Percentiles rank a stretch among this genome's conserved stretches.
phyloP scores from a whole-genome alignment of 2,329 filamentous ascomycete genomes.

The Neurospora crassa region DNA sequence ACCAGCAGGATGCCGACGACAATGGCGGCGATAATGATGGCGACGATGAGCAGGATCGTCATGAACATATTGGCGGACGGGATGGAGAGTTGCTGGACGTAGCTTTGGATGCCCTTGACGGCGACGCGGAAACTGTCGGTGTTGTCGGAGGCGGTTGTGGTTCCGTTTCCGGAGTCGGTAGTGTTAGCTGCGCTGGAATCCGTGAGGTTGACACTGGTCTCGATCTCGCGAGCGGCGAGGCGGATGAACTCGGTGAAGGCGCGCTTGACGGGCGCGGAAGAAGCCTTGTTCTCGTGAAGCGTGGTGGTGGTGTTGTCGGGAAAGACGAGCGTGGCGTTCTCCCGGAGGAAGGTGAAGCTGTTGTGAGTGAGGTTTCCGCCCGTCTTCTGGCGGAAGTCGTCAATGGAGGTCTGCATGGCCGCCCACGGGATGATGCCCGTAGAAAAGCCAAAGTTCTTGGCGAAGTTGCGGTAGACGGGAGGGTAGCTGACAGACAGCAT shows the following conservation, averaged over 20 bases:
- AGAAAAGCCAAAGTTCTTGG: conserved; percentile 90
- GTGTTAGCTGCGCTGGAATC: conserved; percentile 9
- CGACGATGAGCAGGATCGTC: conserved; percentile 83
- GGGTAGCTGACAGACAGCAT: conserved; percentile 92
- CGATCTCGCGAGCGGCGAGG: conserved; percentile 44
- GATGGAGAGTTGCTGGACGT: conserved; percentile 73
- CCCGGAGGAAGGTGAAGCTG: conserved; percentile 60
- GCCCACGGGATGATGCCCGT: conserved; percentile 76
- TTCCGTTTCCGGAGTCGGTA: conserved; percentile 13
- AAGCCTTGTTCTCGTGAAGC: conserved; percentile 19
- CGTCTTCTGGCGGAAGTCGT: conserved; percentile 68
- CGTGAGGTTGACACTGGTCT: conserved; percentile 34
- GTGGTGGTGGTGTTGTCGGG: conserved; percentile 46
- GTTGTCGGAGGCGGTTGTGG: neutral
- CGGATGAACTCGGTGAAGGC: conserved; percentile 36
- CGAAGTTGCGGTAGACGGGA: conserved; percentile 76
- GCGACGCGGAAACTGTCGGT: conserved; percentile 31
- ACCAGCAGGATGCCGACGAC: conserved; percentile 78
- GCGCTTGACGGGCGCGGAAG: conserved; percentile 34
- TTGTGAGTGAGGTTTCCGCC: conserved; percentile 81
- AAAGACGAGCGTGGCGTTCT: conserved; percentile 66
- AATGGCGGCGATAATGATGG: conserved; percentile 75
- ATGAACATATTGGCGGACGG: conserved; percentile 91
- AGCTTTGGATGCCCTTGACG: conserved; percentile 71
- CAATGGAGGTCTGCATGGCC: conserved; percentile 71